Evolutionary conservation across 306 rosid species (phyloP), one percentile per base, ranked within the genome.

Genomic region (Rubus idaeus): DNA sequence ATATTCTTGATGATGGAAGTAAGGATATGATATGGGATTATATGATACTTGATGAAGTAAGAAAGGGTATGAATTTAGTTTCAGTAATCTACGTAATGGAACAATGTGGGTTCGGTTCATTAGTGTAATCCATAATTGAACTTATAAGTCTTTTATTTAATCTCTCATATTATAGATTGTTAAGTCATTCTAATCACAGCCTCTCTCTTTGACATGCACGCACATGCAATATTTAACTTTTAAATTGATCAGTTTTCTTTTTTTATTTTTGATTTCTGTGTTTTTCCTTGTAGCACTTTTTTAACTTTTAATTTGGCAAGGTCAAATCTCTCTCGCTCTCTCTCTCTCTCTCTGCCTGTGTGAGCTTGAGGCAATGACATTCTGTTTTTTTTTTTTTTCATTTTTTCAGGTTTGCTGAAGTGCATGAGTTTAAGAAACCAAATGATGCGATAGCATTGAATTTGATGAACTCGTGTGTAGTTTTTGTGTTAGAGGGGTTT

Each of bases 31-130:
- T 80, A 18, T 95, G 98, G 98, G 98, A 95, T 85, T 92, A 95
- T 82, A 89, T 92, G 98, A 90, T 95, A 72, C 97, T 95, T 46
- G 98, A 95, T 86, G 98, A 92, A 91, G 98, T 95, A 70, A 71
- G 73, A 30, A 46, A 63, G 18, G 14, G 9, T 64, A 58, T 78
- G 66, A 51, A 44, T 41, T 49, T 42, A 44, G 49, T 3, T 57
- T 75, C 39, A 46, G 30, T 61, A 12, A 41, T 55, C 64, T 57
- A 20, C 26, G 3, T 11, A 60, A 46, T 65, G 37, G 47, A 68
- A 44, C 44, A 18, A 52, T 66, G 42, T 61, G 60, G 64, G 64
- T 67, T 55, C 2, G 44, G 5, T 49, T n/a, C 35, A 30, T 30
- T 56, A 51, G n/a, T 37, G 21, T 71, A 60, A 39, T 30, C 35